A percentile compares a stretch with the other conserved stretches of the same genome.
These are phyloP conservation scores for Fusarium goolgardi DNA, from an alignment of 2,329 filamentous ascomycete species.

Conservation along the genomic window DNA sequence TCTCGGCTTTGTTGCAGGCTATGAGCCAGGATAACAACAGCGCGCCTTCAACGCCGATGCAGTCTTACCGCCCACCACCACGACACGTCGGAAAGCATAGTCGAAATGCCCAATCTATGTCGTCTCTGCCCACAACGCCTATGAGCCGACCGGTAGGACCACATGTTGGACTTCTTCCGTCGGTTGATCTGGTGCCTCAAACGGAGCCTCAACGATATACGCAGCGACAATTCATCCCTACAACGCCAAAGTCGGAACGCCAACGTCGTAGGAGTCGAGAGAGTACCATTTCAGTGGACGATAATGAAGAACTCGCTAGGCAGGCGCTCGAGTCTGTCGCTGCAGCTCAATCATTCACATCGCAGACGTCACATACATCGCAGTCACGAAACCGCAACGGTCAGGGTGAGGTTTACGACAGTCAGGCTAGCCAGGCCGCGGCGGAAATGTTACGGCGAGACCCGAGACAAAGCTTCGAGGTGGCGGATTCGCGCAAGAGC, in stretches of 20 bases:
- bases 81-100: constrained; percentile 72
- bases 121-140: constrained; percentile 84
- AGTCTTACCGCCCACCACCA: constrained; percentile 58
- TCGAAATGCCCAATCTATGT: constrained; percentile 83
- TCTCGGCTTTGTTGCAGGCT: constrained; percentile 84
- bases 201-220: constrained; percentile 65
- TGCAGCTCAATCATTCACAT: constrained; percentile 54
- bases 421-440: constrained; percentile 81
- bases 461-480: constrained; percentile 64
- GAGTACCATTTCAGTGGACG: constrained; percentile 82
- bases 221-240: constrained; percentile 56
- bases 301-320: constrained; percentile 68
- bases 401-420: constrained; percentile 70
- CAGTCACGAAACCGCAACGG: constrained; percentile 44
- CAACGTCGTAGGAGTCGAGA: constrained; percentile 78
- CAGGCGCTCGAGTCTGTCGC: constrained; percentile 66
- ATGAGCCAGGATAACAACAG: constrained; percentile 79
- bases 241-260: constrained; percentile 57
- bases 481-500: constrained; percentile 58
- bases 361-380: constrained; percentile 45
- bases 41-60: constrained; percentile 76
- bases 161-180: constrained; percentile 68
- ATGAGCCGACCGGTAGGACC: constrained; percentile 63
- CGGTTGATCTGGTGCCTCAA: constrained; percentile 70
- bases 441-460: constrained; percentile 77